Percentiles rank a stretch among this genome's conserved stretches.
phyloP scores from a whole-genome alignment of 1,284 basidiomycete species.

The Boletus sp. region DNA sequence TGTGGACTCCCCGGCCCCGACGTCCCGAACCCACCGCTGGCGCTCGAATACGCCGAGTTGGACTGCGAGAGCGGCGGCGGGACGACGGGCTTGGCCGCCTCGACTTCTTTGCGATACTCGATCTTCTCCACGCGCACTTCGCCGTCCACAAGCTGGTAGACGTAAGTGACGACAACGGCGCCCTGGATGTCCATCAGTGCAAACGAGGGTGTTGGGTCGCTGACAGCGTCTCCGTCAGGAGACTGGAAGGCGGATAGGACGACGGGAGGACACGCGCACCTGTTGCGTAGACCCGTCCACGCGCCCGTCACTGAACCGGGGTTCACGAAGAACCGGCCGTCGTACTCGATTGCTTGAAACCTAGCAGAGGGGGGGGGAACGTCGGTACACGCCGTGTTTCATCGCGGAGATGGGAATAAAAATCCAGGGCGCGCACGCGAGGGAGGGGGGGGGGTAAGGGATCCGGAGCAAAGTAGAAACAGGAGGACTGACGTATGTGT shows the following conservation, averaged over 20 bases:
- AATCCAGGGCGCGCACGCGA: background rate
- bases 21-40: constrained; percentile 18
- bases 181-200: constrained; percentile 95
- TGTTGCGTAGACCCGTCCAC: constrained; percentile 76
- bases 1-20: constrained; percentile 28
- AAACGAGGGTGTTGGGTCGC: constrained; percentile 76
- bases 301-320: constrained; percentile 95
- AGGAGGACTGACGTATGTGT: constrained; percentile 77
- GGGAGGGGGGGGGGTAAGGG: too few relatives aligned
- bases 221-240: constrained; percentile 23
- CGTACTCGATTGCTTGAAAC: constrained; percentile 92
- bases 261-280: constrained; percentile 36
- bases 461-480: too few relatives aligned
- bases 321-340: constrained; percentile 92
- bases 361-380: constrained; percentile 35
- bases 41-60: constrained; percentile 21
- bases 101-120: constrained; percentile 70
- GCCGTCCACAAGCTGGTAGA: constrained; percentile 91
- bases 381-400: background rate
- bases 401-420: background rate
- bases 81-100: constrained; percentile 35
- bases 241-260: background rate
- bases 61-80: constrained; percentile 25
- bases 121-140: constrained; percentile 89
- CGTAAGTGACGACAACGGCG: constrained; percentile 90